Evolutionary conservation across 1,284 basidiomycete genomes (phyloP), one percentile per base, ranked within the genome.

Genomic region (Ceratobasidium sp.): DNA sequence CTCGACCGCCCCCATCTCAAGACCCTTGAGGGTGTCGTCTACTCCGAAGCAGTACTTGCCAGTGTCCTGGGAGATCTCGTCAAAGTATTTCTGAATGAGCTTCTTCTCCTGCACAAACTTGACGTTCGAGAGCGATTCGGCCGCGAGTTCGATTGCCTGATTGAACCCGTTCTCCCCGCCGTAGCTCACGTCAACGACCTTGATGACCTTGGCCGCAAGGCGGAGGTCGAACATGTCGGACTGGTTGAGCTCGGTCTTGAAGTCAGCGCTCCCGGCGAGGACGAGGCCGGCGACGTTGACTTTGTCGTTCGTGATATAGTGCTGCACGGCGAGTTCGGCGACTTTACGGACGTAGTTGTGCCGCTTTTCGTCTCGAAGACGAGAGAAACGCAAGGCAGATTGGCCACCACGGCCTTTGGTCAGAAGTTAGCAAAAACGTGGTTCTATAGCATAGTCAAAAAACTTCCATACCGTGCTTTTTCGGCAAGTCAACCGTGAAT

Each of bases 261-360:
- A 96, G 83, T 99, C 98, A 74, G 98, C 98, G 79, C 92, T 94
- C 83, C 98, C 98, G 54, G 98, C 98, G 19, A 99, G 88, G n/a
- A 99, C 95, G 69, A 99, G 85, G 64, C 98, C 98, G 65, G 93
- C 92, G 34, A 98, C 95, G 82, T 99, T 99, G 84, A 98, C 96
- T 84, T 98, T 98, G 87, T 99, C 98, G 83, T 90, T 92, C 59
- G 96, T 96, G 83, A 99, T 98, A 82, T 95, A 99, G 84, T 98
- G 96, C 84, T 98, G 96, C 9, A 98, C 96, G 1, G 98, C 96
- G 74, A 90, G 86, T 83, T 99, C 97, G 71, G 97, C 96, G 75
- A 99, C 96, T 84, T 99, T 99, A 79, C 98, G 93, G 64, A 99
- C 96, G 82, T 99, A 99, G 84, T 99, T 99, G 90, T 99, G 97